Base-by-base conservation (phyloP, 2,329 filamentous ascomycete genomes). In the Dendrostoma leiphaemia region DNA sequence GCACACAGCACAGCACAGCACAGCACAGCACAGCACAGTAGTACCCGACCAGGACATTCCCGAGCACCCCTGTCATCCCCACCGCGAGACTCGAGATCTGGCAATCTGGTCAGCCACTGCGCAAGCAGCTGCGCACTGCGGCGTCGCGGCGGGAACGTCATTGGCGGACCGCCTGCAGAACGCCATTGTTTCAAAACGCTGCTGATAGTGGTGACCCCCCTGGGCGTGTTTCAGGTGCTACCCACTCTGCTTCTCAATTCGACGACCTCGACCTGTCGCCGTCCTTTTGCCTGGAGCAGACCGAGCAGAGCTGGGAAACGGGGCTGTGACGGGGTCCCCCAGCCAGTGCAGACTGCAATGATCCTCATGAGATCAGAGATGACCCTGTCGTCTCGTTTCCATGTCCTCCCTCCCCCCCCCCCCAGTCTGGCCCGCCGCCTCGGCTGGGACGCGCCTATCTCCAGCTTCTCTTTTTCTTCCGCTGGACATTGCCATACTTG, bases 201-300 rank as follows among this genome's bases (percentile, higher is more conserved):
- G 46, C 45, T 49, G 53, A 53, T 46, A 52, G 56, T 53, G 59
- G 61, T 61, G 61, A 57, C 56, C 55, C 56, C 57, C 60, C 57
- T 61, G 54, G 60, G 51, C 54, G 55, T 54, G 63, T 65, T 65
- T 65, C 63, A 65, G 62, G 62, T 65, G 59, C 57, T 37, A 56
- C 51, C 61, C 55, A 55, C 54, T 54, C 45, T 54, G 38, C 53
- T 45, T 44, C 44, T 46, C 44, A 46, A 54, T 48, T 41, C 50
- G 51, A 52, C 45, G 43, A 40, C 51, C n/a, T 47, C 48, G n/a
- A 58, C 50, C 53, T 59, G 47, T 53, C 41, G 38, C 50, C 53
- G n/a, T 17, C 4, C 24, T 43, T 31, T 6, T 41, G 6, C 34
- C 32, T 19, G 12, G 47, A 23, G 21, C 29, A 21, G 10, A 13